phyloP scores from a whole-genome alignment of 2,329 filamentous ascomycete genomes.

The Metarhizium brunneum region DNA sequence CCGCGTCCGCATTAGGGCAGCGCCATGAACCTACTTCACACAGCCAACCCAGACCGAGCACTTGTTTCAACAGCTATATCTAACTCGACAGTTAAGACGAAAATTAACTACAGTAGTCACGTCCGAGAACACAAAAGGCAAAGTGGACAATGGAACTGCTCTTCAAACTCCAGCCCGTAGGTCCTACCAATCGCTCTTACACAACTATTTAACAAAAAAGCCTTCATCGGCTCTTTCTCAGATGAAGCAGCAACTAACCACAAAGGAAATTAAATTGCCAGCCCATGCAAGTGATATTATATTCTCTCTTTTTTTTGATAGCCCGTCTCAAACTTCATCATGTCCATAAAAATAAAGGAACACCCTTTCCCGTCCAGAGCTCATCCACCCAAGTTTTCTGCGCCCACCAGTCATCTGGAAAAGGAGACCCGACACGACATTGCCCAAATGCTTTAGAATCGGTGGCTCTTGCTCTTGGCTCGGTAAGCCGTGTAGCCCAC shows the following conservation, averaged over 20 bases:
- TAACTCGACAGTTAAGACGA: too few species aligned
- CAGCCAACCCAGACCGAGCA: neutral
- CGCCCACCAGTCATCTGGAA: neutral
- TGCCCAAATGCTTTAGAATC: conserved; percentile 33
- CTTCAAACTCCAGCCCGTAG: neutral
- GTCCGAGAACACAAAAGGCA: neutral
- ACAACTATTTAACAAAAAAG: neutral
- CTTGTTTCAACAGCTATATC: too few species aligned
- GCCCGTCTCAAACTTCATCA: conserved; percentile 1
- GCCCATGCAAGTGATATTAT: conserved; percentile 5
- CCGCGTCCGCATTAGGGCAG: neutral
- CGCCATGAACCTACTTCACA: neutral
- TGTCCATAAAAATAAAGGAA: neutral
- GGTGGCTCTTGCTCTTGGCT: conserved; percentile 50
- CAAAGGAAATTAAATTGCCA: conserved; percentile 2
- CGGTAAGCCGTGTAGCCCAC: conserved; percentile 80
- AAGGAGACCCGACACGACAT: neutral
- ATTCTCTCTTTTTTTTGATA: neutral
- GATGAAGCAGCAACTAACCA: conserved; percentile 1
- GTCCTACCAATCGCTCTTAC: neutral
- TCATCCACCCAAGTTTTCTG: neutral
- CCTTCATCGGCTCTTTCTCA: neutral
- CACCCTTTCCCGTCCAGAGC: neutral
- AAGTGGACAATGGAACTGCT: neutral
- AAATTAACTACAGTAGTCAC: neutral